Conservation (phyloP, 108 stramenopile genomes). For the Mayamaea pseudoterrestris region DNA sequence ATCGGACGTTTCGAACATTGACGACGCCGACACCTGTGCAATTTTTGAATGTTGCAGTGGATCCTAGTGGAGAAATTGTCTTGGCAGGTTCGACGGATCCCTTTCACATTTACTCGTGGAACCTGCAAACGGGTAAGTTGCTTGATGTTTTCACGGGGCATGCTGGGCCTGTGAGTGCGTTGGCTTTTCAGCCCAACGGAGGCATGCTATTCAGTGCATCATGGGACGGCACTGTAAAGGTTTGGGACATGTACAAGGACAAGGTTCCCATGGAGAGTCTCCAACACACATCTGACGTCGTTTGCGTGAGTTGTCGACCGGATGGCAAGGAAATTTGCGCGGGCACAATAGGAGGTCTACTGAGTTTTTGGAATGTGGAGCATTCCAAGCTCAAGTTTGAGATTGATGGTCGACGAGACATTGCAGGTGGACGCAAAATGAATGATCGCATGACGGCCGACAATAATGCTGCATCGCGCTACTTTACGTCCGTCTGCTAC, state of each 20-base stretch:
- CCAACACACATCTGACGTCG: conserved; percentile 88
- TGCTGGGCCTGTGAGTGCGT: conserved; percentile 73
- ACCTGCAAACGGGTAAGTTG: conserved; percentile 85
- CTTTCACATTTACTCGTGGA: conserved; percentile 90
- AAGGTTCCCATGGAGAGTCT: conserved; percentile 81
- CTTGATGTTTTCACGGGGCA: conserved; percentile 95
- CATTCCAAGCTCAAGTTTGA: conserved; percentile 61
- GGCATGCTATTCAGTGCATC: conserved; percentile 84
- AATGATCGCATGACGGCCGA: conserved; percentile 80
- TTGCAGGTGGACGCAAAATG: conserved; percentile 78
- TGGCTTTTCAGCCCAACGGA: conserved; percentile 70
- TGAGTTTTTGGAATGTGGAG: conserved; percentile 92
- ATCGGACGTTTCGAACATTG: conserved; percentile 92
- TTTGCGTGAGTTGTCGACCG: conserved; percentile 87
- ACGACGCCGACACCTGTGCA: conserved; percentile 86
- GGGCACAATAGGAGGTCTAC: conserved; percentile 87
- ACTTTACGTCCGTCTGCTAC: conserved; percentile 94
- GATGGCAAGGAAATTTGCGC: conserved; percentile 91
- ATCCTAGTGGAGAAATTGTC: conserved; percentile 91
- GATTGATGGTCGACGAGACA: conserved; percentile 86
- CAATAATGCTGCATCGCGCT: conserved; percentile 81
- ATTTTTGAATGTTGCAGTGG: conserved; percentile 89
- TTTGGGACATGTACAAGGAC: conserved; percentile 95
- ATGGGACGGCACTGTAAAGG: conserved; percentile 96
- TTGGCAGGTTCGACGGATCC: conserved; percentile 87